Percentiles rank a stretch among this genome's conserved stretches.
Conservation (phyloP, 805 yeast species). For the Grigorovia transvaalensis region DNA sequence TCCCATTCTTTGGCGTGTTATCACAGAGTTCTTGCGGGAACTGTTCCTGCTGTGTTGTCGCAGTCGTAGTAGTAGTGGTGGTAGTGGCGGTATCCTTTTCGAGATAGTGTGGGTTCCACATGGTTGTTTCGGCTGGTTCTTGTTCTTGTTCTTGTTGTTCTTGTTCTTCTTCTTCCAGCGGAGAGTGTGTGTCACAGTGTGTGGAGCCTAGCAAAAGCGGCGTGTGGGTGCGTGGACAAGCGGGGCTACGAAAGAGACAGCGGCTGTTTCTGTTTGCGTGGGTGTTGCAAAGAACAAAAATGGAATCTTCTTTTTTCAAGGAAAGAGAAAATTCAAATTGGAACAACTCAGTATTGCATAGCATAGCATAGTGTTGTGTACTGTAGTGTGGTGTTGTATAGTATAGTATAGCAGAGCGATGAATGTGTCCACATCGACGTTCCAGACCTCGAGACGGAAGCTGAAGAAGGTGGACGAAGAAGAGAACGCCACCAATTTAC, state of each 20-base stretch:
- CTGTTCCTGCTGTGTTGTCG: background rate
- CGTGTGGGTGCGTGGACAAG: background rate
- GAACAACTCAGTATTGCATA: no score
- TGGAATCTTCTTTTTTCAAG: background rate
- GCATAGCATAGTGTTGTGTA: no score
- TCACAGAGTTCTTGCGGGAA: background rate
- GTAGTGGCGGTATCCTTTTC: background rate
- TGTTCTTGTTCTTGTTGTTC: no score
- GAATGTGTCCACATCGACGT: constrained; percentile 85
- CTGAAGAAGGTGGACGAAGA: constrained; percentile 65
- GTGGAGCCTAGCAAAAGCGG: background rate
- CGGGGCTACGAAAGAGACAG: background rate
- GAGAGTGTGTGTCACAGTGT: background rate
- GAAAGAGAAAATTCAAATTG: no score
- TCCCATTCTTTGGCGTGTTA: background rate
- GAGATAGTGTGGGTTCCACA: constrained; percentile 12
- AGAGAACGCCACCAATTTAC: constrained; percentile 80
- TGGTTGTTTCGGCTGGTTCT: background rate
- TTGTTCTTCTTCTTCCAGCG: no score
- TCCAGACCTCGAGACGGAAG: constrained; percentile 73
- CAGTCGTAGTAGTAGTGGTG: no score
- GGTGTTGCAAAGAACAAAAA: background rate
- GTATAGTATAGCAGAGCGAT: no score
- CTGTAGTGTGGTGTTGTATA: no score
- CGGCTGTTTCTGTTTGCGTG: background rate